phyloP scores from a whole-genome alignment of 1,284 basidiomycete genomes.

The Pyrrhoderma noxium region DNA sequence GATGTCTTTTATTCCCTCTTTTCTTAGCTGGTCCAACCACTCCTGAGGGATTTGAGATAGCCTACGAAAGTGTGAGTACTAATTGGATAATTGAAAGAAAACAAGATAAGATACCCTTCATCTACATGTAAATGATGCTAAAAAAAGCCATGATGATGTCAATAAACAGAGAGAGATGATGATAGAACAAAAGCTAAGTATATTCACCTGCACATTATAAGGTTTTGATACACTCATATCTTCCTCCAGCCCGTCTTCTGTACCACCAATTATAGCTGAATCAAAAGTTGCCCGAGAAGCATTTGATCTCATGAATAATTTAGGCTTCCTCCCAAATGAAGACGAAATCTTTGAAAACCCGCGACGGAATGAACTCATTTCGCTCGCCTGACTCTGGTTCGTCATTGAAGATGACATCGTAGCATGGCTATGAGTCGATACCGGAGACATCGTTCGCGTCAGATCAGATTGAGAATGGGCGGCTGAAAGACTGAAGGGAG shows the following conservation, averaged over 20 bases:
- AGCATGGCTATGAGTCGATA: conserved; percentile 9
- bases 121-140: conserved; percentile 77
- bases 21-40: conserved; percentile 35
- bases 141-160: conserved; percentile 1
- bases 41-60: conserved; percentile 64
- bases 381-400: conserved; percentile 1
- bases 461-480: conserved; percentile 14
- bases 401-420: neutral
- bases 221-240: conserved; percentile 48
- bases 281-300: conserved; percentile 14
- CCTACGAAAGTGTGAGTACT: conserved; percentile 32
- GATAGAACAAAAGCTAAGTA: neutral
- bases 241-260: conserved; percentile 33
- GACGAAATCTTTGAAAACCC: conserved; percentile 19
- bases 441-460: conserved; percentile 11
- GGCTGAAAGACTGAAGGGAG: conserved; percentile 8
- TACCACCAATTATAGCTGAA: neutral
- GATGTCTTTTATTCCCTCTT: conserved; percentile 17
- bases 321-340: conserved; percentile 17
- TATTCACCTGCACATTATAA: conserved; percentile 67
- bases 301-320: conserved; percentile 13
- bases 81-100: conserved; percentile 3
- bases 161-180: neutral
- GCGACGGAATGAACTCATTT: conserved; percentile 16
- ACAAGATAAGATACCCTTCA: conserved; percentile 46